Percentiles rank a stretch among this genome's conserved stretches.
phyloP scores from a whole-genome alignment of 2,329 filamentous ascomycete species.

The Chrysosphaeria jannelii region DNA sequence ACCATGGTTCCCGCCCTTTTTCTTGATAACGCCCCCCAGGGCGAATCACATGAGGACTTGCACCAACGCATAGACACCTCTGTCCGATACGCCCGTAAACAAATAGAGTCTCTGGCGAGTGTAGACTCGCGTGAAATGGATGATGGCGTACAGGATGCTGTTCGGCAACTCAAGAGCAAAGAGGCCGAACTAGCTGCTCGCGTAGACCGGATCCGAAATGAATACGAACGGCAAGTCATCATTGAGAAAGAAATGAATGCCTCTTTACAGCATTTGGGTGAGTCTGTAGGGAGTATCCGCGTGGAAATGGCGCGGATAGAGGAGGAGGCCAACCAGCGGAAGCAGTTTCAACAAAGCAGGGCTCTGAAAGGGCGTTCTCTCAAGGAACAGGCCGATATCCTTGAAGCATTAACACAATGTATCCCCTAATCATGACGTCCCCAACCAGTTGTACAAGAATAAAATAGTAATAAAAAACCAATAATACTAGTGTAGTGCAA shows the following conservation, averaged over 20 bases:
- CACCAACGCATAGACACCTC: constrained; percentile 3
- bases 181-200: constrained; percentile 34
- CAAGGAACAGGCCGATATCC: constrained; percentile 4
- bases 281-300: constrained; percentile 4
- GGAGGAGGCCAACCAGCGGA: constrained; percentile 4
- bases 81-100: constrained; percentile 1
- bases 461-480: too few species aligned
- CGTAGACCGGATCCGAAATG: constrained; percentile 27
- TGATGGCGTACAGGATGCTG: background rate
- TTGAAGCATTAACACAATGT: constrained; percentile 3
- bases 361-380: constrained; percentile 3
- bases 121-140: background rate
- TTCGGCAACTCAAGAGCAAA: constrained; percentile 9
- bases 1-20: constrained; percentile 3
- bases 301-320: constrained; percentile 5
- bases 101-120: background rate
- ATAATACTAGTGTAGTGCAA: too few species aligned
- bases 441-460: too few species aligned
- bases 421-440: too few species aligned
- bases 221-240: constrained; percentile 3
- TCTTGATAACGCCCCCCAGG: constrained; percentile 1
- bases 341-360: constrained; percentile 3
- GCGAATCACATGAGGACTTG: constrained; percentile 4
- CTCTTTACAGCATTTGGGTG: constrained; percentile 4
- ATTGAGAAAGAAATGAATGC: constrained; percentile 3